Conservation (phyloP, 345 rosid genomes). For the Geranium brycei region DNA sequence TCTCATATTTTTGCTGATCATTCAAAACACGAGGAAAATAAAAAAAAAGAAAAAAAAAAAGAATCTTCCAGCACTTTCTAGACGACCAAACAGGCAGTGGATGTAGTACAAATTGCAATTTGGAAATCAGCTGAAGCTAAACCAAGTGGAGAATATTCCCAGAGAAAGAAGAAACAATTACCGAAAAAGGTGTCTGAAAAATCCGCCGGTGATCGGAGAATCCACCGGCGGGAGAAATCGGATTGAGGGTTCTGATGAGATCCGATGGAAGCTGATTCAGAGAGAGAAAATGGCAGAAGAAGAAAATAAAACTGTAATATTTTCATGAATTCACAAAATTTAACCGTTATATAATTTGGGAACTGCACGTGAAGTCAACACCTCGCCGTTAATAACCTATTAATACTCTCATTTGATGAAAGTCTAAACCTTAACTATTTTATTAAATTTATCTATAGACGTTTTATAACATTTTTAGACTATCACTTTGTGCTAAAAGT, state of each 20-base stretch:
- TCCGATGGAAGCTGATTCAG: neutral
- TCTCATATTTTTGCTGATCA: neutral
- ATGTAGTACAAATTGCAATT: neutral
- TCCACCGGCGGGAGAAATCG: neutral
- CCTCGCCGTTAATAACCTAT: too few species aligned
- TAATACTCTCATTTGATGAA: too few species aligned
- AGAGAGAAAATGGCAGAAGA: neutral
- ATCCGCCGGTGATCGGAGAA: neutral
- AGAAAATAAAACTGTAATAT: neutral
- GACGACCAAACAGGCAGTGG: neutral
- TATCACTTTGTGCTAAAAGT: too few species aligned
- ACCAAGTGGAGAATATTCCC: neutral
- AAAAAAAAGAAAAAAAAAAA: too few species aligned
- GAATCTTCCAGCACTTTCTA: neutral
- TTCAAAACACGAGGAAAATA: too few species aligned
- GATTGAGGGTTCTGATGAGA: neutral
- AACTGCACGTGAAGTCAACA: neutral
- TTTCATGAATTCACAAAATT: neutral
- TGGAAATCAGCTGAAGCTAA: neutral
- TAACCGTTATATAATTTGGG: neutral
- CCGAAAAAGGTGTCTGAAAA: too few species aligned
- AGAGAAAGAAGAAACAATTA: neutral
- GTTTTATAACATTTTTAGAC: too few species aligned
- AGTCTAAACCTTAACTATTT: too few species aligned
- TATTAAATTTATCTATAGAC: too few species aligned